Conservation (phyloP, 805 yeast genomes). For the Myxozyma neglecta region DNA sequence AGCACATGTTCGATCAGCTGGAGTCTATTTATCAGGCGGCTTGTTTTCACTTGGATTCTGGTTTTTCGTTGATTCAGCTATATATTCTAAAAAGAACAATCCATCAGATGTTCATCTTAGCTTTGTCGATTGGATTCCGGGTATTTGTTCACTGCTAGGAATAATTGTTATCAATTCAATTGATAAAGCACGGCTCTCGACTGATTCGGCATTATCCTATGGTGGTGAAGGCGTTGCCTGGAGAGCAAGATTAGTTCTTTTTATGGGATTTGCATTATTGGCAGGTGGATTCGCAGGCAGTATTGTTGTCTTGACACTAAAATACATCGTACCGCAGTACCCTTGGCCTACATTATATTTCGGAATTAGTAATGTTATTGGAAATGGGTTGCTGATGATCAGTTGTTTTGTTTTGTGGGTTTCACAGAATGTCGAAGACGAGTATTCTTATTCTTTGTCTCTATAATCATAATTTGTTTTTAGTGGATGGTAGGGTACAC, state of each 20-base stretch:
- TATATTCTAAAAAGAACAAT: slow-evolving; percentile 80
- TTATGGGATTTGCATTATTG: slow-evolving; percentile 85
- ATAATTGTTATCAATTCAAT: slow-evolving; percentile 70
- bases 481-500: background rate
- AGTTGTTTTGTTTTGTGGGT: slow-evolving; percentile 91
- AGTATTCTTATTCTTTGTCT: slow-evolving; percentile 87
- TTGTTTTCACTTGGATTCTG: slow-evolving; percentile 83
- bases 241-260: slow-evolving; percentile 89
- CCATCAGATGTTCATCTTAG: slow-evolving; percentile 85
- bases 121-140: slow-evolving; percentile 94
- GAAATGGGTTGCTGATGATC: slow-evolving; percentile 75
- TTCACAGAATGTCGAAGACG: slow-evolving; percentile 94
- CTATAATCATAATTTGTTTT: slow-evolving; percentile 43
- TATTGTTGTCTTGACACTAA: slow-evolving; percentile 80
- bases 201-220: slow-evolving; percentile 44
- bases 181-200: slow-evolving; percentile 58
- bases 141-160: slow-evolving; percentile 82
- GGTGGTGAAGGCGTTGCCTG: slow-evolving; percentile 61
- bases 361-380: slow-evolving; percentile 87
- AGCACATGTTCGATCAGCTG: slow-evolving; percentile 33
- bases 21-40: slow-evolving; percentile 42
- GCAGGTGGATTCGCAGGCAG: slow-evolving; percentile 96
- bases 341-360: slow-evolving; percentile 86
- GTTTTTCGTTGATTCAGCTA: slow-evolving; percentile 84
- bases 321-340: slow-evolving; percentile 76